Percentiles rank a stretch among this genome's conserved stretches.
Conservation (phyloP, 2,329 filamentous ascomycete species). For the Fonsecaea pugnacius region DNA sequence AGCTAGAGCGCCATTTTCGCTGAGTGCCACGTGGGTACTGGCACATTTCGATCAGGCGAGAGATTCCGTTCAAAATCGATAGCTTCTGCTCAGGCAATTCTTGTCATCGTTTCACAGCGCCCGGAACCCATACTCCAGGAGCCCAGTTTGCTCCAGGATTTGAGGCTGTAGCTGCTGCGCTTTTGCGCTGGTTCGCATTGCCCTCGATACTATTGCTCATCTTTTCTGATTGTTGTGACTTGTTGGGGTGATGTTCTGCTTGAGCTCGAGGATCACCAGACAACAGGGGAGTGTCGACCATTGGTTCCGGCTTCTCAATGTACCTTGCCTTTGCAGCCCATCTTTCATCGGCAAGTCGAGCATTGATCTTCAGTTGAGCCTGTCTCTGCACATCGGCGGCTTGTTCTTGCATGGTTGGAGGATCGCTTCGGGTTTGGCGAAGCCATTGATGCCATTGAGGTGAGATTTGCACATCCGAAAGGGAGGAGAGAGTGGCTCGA, state of each 20-base stretch:
- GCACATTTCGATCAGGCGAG: not conserved
- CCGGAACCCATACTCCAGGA: conserved; percentile 28
- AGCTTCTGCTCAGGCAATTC: not conserved
- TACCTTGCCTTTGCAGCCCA: conserved; percentile 65
- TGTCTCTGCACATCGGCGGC: conserved; percentile 61
- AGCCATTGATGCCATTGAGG: conserved; percentile 73
- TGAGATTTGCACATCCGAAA: conserved; percentile 63
- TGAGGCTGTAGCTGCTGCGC: conserved; percentile 13
- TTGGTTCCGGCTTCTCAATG: conserved; percentile 59
- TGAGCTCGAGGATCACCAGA: conserved; percentile 18
- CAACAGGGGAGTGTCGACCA: conserved; percentile 15
- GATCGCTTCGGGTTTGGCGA: conserved; percentile 61
- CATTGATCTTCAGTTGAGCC: conserved; percentile 63
- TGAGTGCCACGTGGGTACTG: not conserved
- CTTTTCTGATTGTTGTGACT: conserved; percentile 15
- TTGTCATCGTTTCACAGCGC: conserved; percentile 25
- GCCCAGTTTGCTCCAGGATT: conserved; percentile 28
- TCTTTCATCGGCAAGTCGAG: conserved; percentile 62
- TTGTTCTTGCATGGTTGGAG: conserved; percentile 64
- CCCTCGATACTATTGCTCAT: conserved; percentile 12
- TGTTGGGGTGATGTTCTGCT: conserved; percentile 8
- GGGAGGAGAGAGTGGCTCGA: conserved; percentile 60
- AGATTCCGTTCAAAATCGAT: not conserved
- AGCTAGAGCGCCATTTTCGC: not conserved
- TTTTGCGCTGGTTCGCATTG: conserved; percentile 10